These are phyloP conservation scores for sorghum (Sorghum bicolor) DNA, from an alignment of 176 grass and related monocot genomes.

Conservation along the genomic window Sorghum_bicolor_NCBIv3 NC_012870.2:1427501-1428000, in stretches of 20 bases:
- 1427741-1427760: neutral
- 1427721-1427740: conserved; percentile 49
- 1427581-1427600: neutral
- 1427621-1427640: conserved; percentile 39
- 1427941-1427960: neutral
- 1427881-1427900: conserved; percentile 24
- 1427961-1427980: neutral
- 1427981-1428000: neutral
- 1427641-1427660: conserved; percentile 34
- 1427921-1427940: neutral
- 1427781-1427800: neutral
- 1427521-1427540: neutral
- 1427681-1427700: conserved; percentile 27
- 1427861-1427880: conserved; percentile 27
- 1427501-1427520: neutral
- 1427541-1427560: neutral
- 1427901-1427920: neutral
- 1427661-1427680: conserved; percentile 16
- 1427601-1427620: neutral
- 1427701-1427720: conserved; percentile 39
- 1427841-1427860: conserved; percentile 6
- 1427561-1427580: neutral
- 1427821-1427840: conserved; percentile 40
- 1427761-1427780: neutral
- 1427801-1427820: neutral